phyloP scores from a whole-genome alignment of 2,329 filamentous ascomycete species.

The Stromatinia cepivora region DNA sequence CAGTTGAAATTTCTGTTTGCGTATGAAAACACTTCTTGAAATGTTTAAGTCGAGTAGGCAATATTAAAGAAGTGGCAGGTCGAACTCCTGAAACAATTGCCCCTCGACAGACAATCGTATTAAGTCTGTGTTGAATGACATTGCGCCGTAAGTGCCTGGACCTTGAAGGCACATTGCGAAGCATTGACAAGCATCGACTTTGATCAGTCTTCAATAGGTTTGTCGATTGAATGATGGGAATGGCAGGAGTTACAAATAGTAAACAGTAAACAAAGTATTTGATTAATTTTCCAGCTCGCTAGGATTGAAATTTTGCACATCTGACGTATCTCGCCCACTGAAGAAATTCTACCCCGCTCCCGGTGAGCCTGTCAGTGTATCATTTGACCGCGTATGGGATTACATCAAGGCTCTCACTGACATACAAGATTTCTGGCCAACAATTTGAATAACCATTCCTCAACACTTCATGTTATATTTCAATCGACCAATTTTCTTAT shows the following conservation, averaged over 20 bases:
- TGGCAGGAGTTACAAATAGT: not conserved
- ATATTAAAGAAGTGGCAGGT: no score
- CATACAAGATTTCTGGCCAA: no score
- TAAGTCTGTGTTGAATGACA: not conserved
- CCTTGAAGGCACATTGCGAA: conserved; percentile 18
- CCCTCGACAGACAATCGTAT: not conserved
- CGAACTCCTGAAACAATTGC: not conserved
- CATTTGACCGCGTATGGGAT: not conserved
- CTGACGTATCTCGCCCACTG: not conserved
- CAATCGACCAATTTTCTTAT: no score
- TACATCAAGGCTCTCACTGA: no score
- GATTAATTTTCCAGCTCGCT: not conserved
- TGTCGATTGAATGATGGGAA: not conserved
- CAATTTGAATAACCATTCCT: no score
- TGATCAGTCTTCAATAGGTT: not conserved
- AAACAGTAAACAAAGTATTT: not conserved
- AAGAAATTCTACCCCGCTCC: not conserved
- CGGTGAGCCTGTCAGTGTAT: not conserved
- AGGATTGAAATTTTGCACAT: not conserved
- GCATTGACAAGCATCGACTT: conserved; percentile 23
- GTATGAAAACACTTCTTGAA: not conserved
- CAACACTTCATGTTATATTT: no score
- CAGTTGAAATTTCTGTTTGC: not conserved
- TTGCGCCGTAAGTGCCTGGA: not conserved
- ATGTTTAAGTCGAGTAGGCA: not conserved